Conservation (phyloP, 129 eudicot genomes). For the Arctium minus region DNA sequence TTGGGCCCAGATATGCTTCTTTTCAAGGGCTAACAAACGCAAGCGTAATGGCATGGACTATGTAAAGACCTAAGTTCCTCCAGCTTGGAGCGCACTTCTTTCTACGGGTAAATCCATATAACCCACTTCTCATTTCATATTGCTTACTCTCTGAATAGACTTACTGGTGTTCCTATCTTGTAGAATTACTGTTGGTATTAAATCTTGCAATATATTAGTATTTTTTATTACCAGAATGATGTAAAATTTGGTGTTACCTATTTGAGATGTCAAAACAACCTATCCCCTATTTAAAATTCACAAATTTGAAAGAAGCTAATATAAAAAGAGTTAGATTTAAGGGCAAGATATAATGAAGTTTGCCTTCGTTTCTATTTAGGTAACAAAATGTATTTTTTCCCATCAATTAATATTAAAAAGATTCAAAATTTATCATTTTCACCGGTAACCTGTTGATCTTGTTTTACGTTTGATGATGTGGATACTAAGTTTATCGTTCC, state of each 20-base stretch:
- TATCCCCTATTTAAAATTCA: background rate
- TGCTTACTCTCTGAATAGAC: background rate
- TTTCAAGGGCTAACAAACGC: conserved; percentile 68
- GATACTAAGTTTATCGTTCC: background rate
- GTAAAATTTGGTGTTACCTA: too few species aligned
- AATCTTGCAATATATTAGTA: background rate
- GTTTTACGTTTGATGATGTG: background rate
- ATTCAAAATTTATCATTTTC: too few species aligned
- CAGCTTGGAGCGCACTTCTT: background rate
- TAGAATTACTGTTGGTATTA: background rate
- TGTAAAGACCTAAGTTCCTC: conserved; percentile 37
- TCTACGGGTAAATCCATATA: conserved; percentile 2
- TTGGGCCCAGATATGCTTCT: conserved; percentile 62
- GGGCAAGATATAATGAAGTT: background rate
- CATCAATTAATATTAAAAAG: too few species aligned
- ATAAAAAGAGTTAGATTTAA: background rate
- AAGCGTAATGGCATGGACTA: conserved; percentile 53
- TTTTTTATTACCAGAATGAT: too few species aligned
- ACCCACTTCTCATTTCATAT: conserved; percentile 2
- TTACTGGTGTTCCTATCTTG: background rate
- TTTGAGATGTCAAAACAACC: background rate
- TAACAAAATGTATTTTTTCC: too few species aligned
- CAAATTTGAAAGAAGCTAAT: background rate
- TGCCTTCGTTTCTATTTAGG: background rate
- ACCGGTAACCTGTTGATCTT: background rate